phyloP scores from a whole-genome alignment of 2,329 filamentous ascomycete species.

The Trichoderma sp. region DNA sequence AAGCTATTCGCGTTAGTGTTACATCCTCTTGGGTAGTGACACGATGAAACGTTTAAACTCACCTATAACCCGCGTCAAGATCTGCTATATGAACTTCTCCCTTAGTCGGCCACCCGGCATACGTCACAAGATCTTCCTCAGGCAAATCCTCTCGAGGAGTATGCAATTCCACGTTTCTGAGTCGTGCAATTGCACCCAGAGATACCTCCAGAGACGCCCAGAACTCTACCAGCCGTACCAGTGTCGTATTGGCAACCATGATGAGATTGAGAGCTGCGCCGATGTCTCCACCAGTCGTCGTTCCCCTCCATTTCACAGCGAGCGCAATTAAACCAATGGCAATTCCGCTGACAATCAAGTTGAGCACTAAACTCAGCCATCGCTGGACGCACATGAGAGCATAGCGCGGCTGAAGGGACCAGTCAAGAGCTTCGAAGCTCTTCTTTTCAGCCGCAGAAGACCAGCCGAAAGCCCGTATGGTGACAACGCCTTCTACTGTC shows the following conservation, averaged over 20 bases:
- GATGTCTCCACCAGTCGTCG: constrained; percentile 27
- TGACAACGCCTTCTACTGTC: constrained; percentile 35
- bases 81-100: constrained; percentile 27
- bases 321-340: constrained; percentile 41
- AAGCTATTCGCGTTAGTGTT: neutral
- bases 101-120: constrained; percentile 28
- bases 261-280: constrained; percentile 34
- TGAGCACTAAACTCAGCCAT: constrained; percentile 51
- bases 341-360: constrained; percentile 43
- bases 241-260: constrained; percentile 30
- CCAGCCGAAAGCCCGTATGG: constrained; percentile 37
- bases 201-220: constrained; percentile 32
- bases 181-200: constrained; percentile 31
- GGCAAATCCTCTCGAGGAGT: constrained; percentile 27
- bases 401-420: constrained; percentile 34
- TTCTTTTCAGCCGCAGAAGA: constrained; percentile 25
- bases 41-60: neutral
- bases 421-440: constrained; percentile 48
- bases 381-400: constrained; percentile 50
- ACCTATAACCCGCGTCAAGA: constrained; percentile 29
- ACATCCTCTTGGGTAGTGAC: neutral
- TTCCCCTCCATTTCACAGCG: constrained; percentile 35
- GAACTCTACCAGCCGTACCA: constrained; percentile 30
- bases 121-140: constrained; percentile 10
- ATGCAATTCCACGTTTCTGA: constrained; percentile 27